Percentiles rank a stretch among this genome's conserved stretches.
Evolutionary conservation across 1,284 basidiomycete species (phyloP).

Genomic region (Polyporus tsugae): DNA sequence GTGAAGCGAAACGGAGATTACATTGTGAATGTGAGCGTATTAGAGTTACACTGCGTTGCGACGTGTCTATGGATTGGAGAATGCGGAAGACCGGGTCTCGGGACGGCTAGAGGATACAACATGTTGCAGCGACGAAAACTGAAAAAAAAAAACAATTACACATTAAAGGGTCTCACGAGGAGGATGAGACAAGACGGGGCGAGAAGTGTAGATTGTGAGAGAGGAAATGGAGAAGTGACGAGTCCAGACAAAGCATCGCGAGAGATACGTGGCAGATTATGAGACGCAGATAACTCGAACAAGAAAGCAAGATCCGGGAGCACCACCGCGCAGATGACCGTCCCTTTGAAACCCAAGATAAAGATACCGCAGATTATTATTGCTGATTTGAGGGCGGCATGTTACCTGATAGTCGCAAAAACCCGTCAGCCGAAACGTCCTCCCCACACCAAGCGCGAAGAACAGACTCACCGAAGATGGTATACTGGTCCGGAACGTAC

Average conservation of each 20-base stretch:
- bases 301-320: slow-evolving; percentile 18
- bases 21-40: slow-evolving; percentile 16
- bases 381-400: slow-evolving; percentile 34
- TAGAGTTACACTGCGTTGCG: slow-evolving; percentile 22
- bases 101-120: slow-evolving; percentile 38
- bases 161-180: slow-evolving; percentile 19
- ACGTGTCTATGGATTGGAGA: slow-evolving; percentile 5
- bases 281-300: background rate
- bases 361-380: slow-evolving; percentile 7
- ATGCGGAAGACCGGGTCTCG: background rate
- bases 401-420: slow-evolving; percentile 27
- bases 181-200: slow-evolving; percentile 12
- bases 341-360: background rate
- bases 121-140: slow-evolving; percentile 32
- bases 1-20: slow-evolving; percentile 15
- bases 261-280: slow-evolving; percentile 13
- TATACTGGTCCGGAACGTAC: slow-evolving; percentile 41
- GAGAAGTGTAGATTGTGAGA: background rate
- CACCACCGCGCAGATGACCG: background rate
- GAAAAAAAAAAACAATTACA: slow-evolving; percentile 34
- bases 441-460: background rate
- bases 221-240: background rate
- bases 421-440: slow-evolving; percentile 3
- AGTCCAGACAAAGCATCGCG: slow-evolving; percentile 24
- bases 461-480: slow-evolving; percentile 43